Evolutionary conservation across 139 green algal species (phyloP), one percentile per base, ranked within the genome.

Genomic region (Edaphochlamys debaryana): DNA sequence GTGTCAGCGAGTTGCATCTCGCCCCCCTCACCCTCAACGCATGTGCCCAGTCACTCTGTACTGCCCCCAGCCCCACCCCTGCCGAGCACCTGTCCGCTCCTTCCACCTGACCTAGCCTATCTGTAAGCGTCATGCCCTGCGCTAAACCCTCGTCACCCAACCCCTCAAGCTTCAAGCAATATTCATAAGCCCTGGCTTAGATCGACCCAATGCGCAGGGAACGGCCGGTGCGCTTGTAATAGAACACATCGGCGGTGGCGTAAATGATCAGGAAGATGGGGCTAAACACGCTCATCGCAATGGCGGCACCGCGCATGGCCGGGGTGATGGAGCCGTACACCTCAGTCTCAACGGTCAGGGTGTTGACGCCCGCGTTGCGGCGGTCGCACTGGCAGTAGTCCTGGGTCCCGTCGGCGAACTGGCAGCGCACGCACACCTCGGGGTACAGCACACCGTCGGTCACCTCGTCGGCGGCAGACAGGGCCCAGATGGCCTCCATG

Each of bases 211-310:
- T n/a, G 13, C 45, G 45, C 45, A 54, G 45, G 11, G 45, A 54
- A 9, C 13, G 9, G 45, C 45, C 45, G 45, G 45, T 54, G 11
- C 13, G 9, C 45, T 54, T 54, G 45, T 54, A 54, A 13, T 54
- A 54, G 11, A 54, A 13, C 11, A 22, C 13, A 54, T 54, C 45
- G 45, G 45, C 9, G 13, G 13, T 13, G 45, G 45, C 45, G 69
- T 80, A 88, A 30, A 64, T 4, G 34, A 86, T 80, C 8, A 91
- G 85, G 67, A 88, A 80, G 6, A 88, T n/a, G 13, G 79, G 72
- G 38, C 71, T 40, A 50, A 85, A 79, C 32, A 91, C 56, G 29
- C 79, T 82, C 42, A 91, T 34, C n/a, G 87, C 78, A 54, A 88
- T 91, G 60, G 87, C 78, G 17, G 79, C 82, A 37, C 71, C 83